Percentiles rank a stretch among this genome's conserved stretches.
These are phyloP conservation scores for Parsonsia alboflavescens DNA, from an alignment of 257 asterid species.

Conservation along the genomic window DNA sequence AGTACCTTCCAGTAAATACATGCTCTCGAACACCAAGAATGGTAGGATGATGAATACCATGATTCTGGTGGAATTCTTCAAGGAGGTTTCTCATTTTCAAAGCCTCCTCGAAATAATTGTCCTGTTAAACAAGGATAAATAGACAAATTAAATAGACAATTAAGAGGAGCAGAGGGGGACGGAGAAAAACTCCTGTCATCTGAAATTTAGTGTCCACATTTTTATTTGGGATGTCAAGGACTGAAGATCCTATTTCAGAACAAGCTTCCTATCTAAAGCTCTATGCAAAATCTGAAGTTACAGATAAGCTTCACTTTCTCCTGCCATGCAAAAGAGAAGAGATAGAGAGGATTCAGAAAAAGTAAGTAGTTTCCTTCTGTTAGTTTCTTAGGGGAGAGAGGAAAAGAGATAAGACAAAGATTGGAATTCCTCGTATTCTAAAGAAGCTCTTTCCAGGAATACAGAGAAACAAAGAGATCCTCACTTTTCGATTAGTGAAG, in stretches of 20 bases:
- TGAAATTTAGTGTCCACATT: not conserved
- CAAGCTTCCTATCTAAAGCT: not conserved
- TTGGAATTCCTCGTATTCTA: not conserved
- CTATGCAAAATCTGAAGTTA: not conserved
- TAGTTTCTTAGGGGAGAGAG: not conserved
- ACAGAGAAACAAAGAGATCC: not conserved
- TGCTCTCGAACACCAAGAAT: slow-evolving; percentile 99
- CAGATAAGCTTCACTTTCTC: not conserved
- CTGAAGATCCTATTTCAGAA: not conserved
- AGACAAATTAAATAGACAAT: not conserved
- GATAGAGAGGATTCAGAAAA: no score
- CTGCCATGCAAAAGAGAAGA: not conserved
- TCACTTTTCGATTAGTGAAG: not conserved
- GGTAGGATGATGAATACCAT: slow-evolving; percentile 80
- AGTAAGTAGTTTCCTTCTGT: not conserved
- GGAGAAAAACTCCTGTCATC: not conserved
- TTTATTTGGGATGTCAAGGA: not conserved
- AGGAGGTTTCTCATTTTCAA: slow-evolving; percentile 96
- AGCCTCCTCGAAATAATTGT: slow-evolving; percentile 97
- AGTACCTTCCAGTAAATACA: slow-evolving; percentile 95
- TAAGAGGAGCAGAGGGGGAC: not conserved
- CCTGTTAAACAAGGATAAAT: slow-evolving; percentile 41
- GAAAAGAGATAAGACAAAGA: not conserved
- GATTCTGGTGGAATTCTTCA: slow-evolving; percentile 74
- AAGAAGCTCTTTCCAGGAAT: not conserved